Base-by-base conservation (phyloP, 805 yeast genomes). In the Wickerhamomyces subpelliculosus region DNA sequence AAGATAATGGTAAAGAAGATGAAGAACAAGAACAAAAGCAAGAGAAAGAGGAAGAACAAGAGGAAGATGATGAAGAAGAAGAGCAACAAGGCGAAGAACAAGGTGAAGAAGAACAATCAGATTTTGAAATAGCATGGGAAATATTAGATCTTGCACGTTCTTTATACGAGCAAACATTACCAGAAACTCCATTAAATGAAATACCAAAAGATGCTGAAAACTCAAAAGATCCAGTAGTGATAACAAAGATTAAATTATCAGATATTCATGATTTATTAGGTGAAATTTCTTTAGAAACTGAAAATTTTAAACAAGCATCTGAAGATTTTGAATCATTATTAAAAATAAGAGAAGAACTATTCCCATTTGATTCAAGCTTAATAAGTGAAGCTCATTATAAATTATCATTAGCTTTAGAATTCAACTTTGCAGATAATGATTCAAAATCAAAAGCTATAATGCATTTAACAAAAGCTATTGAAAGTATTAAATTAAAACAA, bases 81-180 rank as follows among this genome's bases (percentile, higher is more conserved):
- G 45, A 38, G 1, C 32, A 41, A 8, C 55, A 52, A 14, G 49
- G 49, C 11, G 61, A 53, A 3, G 55, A 45, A 22, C 54, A 50
- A 19, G n/a, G n/a, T n/a, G 73, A 58, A 18, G 71, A 65, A 24
- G 74, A 75, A 29, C 84, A 79, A 45, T 70, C 78, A 14, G 95
- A 83, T 50, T 85, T 90, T 52, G 94, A 84, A 55, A 75, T 80
- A 14, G 95, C 96, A 0, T 84, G 96, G 93, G 93, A 84, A 37
- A 73, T 85, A 8, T 63, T 88, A 16, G 96, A 89, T 54, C 65
- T 85, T 28, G 73, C 96, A 3, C 72, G 96, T 44, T 69, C 81
- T 2, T 56, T 84, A 32, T 82, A 75, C 48, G 79, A 75, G 53
- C 16, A 40, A 13, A 35, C 41, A 17, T 26, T 47, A 4, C 34